Evolutionary conservation across 208 protist genomes (phyloP), one percentile per base, ranked within the genome.

Genomic region (Phytomonas sp.): DNA sequence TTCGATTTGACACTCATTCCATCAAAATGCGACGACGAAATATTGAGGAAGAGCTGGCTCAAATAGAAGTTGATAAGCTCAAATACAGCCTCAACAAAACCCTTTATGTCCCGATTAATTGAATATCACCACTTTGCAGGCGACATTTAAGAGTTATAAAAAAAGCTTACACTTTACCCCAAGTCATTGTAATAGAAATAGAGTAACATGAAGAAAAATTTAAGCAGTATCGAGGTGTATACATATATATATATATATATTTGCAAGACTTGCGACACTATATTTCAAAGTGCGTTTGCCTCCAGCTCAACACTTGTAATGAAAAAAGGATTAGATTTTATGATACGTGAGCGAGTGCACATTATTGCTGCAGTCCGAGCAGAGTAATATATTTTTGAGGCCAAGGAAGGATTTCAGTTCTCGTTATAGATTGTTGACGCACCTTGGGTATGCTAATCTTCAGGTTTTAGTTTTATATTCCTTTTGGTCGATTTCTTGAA

Each of bases 1-100:
- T 95, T 34, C 87, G 90, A 28, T 95, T 87, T 64, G 90, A 95
- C 71, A 95, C 90, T 28, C 78, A 85, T 63, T 75, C 83, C 0
- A 91, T 92, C 36, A 83, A 84, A 60, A 78, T 79, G 64, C 73
- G 77, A 2, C 82, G 85, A 6, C 63, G 68, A 40, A 72, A 73
- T 36, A 93, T 95, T 69, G 85, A 95, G 68, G 75, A 79, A 1
- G 90, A 95, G 70, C 72, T 95, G 65, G 73, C 65, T 23, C 73
- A 93, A 66, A 86, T 95, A 61, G 90, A 93, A 60, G 66, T 69
- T 23, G 79, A 79, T 28, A 74, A 78, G 33, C 31, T 74, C 20
- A 93, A 93, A 70, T 93, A 92, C 74, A 84, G 74, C 43, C 83
- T 81, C 0, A 88, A 85, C 62, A 81, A 81, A 26, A 69, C 74